Evolutionary conservation across 352 stramenopile species (phyloP).

Genomic region (Hyaloperonospora arabidopsidis): DNA sequence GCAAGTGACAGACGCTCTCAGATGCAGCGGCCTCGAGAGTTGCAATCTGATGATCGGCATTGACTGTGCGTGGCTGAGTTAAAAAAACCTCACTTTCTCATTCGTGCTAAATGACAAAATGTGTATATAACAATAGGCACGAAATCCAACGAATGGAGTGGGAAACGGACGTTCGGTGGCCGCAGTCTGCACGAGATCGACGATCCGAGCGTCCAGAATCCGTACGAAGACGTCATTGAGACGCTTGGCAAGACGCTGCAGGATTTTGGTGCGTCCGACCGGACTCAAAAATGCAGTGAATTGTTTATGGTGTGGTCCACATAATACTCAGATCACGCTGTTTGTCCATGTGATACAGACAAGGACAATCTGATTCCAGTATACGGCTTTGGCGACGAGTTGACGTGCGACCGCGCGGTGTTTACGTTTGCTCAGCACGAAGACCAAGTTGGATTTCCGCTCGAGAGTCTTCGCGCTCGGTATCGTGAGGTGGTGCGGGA

Average conservation of each 20-base stretch:
- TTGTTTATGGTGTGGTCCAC: too few relatives aligned
- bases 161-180: conserved; percentile 70
- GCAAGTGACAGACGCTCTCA: conserved; percentile 64
- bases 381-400: conserved; percentile 77
- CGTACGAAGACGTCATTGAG: conserved; percentile 83
- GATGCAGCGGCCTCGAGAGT: conserved; percentile 68
- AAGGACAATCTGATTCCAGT: conserved; percentile 81
- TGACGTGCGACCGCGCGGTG: conserved; percentile 70
- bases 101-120: too few relatives aligned
- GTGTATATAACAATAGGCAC: conserved; percentile 39
- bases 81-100: neutral
- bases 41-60: conserved; percentile 83
- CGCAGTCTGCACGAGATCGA: conserved; percentile 63
- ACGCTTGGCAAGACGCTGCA: conserved; percentile 46
- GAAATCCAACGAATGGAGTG: conserved; percentile 87
- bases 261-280: neutral
- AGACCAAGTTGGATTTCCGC: conserved; percentile 37
- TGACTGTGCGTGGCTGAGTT: conserved; percentile 52
- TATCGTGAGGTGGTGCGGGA: conserved; percentile 68
- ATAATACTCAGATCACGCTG: too few relatives aligned
- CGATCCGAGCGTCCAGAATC: conserved; percentile 40
- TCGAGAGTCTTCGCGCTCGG: conserved; percentile 56
- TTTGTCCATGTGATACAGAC: conserved; percentile 31
- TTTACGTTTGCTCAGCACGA: conserved; percentile 56
- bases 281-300: conserved; percentile 54